These are phyloP conservation scores for Ailanthus altissimus DNA, from an alignment of 345 rosid species.

Conservation along the genomic window DNA sequence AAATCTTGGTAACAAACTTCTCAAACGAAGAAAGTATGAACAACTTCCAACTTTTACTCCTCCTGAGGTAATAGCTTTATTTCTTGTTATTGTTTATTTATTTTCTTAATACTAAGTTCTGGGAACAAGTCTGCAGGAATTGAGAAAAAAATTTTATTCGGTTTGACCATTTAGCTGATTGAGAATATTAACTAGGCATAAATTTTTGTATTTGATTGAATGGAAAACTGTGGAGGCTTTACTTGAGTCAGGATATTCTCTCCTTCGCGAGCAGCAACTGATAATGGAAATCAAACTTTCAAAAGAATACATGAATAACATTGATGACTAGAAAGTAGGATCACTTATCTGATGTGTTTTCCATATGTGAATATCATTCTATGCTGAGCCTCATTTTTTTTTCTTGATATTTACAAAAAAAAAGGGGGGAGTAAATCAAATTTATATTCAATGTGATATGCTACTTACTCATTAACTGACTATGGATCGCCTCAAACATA, in stretches of 20 bases:
- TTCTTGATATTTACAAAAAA: neutral
- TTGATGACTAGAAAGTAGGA: conserved; percentile 44
- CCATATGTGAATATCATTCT: neutral
- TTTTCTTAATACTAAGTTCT: neutral
- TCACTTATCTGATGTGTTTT: conserved; percentile 1
- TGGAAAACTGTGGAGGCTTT: conserved; percentile 97
- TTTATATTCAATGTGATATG: neutral
- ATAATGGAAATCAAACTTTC: conserved; percentile 79
- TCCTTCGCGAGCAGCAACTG: conserved; percentile 71
- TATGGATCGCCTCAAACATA: too few species aligned
- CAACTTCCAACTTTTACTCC: conserved; percentile 72
- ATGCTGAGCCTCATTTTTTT: neutral
- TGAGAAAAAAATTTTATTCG: neutral
- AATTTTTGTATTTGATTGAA: conserved; percentile 19
- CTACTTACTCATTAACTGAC: too few species aligned
- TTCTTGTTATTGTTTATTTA: neutral
- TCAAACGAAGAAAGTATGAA: conserved; percentile 52
- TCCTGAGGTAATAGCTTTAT: conserved; percentile 56
- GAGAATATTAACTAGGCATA: neutral
- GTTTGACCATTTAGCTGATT: neutral
- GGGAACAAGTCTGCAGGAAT: neutral
- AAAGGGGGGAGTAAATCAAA: conserved; percentile 3
- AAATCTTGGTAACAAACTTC: conserved; percentile 65
- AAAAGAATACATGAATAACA: conserved; percentile 89
- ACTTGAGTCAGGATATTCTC: conserved; percentile 86